phyloP scores from a whole-genome alignment of 805 yeast species.

The Yarrowia divulgata region DNA sequence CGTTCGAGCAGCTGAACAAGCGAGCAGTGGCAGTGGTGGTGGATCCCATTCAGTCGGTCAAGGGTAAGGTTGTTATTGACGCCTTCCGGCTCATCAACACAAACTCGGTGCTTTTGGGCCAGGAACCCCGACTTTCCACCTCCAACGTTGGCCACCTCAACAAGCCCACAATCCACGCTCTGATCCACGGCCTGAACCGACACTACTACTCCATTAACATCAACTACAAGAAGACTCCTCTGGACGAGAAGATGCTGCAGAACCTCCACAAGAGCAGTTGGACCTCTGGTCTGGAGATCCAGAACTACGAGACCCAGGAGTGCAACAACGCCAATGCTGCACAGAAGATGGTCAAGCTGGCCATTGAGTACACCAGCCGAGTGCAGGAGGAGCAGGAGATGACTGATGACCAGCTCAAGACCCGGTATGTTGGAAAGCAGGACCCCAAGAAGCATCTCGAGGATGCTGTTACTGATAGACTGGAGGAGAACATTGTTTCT shows the following conservation, averaged over 20 bases:
- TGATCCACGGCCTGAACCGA: conserved; percentile 95
- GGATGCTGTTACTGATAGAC: conserved; percentile 82
- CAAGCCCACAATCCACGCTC: conserved; percentile 95
- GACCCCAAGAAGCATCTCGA: conserved; percentile 97
- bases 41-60: conserved; percentile 98
- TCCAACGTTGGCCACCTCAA: conserved; percentile 94
- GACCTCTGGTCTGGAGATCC: conserved; percentile 87
- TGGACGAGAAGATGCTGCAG: conserved; percentile 91
- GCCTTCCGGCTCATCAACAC: conserved; percentile 95
- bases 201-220: conserved; percentile 95
- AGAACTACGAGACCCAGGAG: conserved; percentile 80
- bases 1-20: conserved; percentile 93
- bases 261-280: conserved; percentile 94
- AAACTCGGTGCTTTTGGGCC: conserved; percentile 88
- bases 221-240: conserved; percentile 89
- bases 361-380: conserved; percentile 86
- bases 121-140: conserved; percentile 97
- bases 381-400: conserved; percentile 92
- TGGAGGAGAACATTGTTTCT: conserved; percentile 90
- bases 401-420: conserved; percentile 85
- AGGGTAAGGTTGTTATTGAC: conserved; percentile 98
- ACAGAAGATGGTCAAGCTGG: conserved; percentile 83
- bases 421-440: conserved; percentile 97
- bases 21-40: conserved; percentile 98
- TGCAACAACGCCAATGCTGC: conserved; percentile 75